Evolutionary conservation across 257 asterid species (phyloP).

Genomic region (Thymus mandschuricus): DNA sequence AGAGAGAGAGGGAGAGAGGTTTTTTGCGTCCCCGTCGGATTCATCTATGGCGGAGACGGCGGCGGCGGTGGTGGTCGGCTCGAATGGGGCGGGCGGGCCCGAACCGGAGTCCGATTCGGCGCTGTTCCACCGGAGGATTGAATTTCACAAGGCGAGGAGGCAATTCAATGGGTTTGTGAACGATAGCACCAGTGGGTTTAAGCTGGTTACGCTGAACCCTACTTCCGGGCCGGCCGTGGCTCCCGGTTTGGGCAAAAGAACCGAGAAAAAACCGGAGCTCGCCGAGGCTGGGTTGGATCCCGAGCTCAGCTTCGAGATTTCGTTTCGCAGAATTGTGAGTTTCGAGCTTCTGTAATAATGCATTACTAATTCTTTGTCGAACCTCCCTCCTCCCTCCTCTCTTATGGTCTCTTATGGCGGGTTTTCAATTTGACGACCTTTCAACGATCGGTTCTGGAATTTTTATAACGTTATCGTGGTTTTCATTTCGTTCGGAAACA

Average conservation of each 20-base stretch:
- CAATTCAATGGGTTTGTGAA: slow-evolving; percentile 67
- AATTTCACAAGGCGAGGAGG: slow-evolving; percentile 67
- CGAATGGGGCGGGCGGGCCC: slow-evolving; percentile 31
- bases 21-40: background rate
- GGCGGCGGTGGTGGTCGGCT: slow-evolving; percentile 36
- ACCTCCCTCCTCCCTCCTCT: background rate
- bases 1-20: background rate
- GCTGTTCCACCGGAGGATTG: slow-evolving; percentile 65
- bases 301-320: slow-evolving; percentile 68
- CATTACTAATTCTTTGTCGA: background rate
- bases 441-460: background rate
- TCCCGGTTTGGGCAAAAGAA: slow-evolving; percentile 33
- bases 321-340: slow-evolving; percentile 91
- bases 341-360: background rate
- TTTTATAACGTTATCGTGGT: slow-evolving; percentile 5
- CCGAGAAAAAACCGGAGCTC: slow-evolving; percentile 38
- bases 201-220: slow-evolving; percentile 81
- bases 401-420: background rate
- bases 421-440: background rate
- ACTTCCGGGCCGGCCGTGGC: slow-evolving; percentile 36
- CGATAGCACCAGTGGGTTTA: slow-evolving; percentile 62
- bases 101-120: slow-evolving; percentile 38
- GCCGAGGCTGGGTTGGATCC: slow-evolving; percentile 64
- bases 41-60: slow-evolving; percentile 42
- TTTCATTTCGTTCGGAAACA: background rate